Percentiles rank a stretch among this genome's conserved stretches.
Conservation (phyloP, 495 filamentous ascomycete species). For the Xylaria nigripes region DNA sequence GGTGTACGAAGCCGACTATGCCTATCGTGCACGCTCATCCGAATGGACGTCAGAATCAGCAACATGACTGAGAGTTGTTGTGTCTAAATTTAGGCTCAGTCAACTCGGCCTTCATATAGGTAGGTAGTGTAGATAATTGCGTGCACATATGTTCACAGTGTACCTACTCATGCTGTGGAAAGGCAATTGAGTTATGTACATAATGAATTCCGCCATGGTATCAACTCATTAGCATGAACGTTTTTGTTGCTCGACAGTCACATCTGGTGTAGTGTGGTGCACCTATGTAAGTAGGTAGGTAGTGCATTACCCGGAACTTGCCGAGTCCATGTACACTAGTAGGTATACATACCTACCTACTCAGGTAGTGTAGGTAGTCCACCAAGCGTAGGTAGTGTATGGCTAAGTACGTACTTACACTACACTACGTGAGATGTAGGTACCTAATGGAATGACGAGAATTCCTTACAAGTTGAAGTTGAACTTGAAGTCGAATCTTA, state of each 20-base stretch:
- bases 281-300: background rate
- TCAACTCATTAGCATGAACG: background rate
- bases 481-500: no score
- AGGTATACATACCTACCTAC: background rate
- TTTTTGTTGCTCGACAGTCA: background rate
- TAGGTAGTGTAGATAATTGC: background rate
- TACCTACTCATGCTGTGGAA: background rate
- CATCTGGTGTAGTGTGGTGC: background rate
- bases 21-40: background rate
- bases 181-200: background rate
- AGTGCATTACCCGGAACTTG: background rate
- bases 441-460: no score
- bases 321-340: background rate
- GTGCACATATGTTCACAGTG: background rate
- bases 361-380: background rate
- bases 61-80: background rate
- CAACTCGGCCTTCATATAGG: background rate
- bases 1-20: conserved; percentile 5
- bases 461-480: no score
- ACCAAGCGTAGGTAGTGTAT: background rate
- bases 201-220: background rate
- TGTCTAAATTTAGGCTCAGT: conserved; percentile 6
- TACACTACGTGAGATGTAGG: no score
- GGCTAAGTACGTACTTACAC: no score
- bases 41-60: background rate